Evolutionary conservation across 495 filamentous ascomycete genomes (phyloP), one percentile per base, ranked within the genome.

Genomic region (Aspergillus baeticus): DNA sequence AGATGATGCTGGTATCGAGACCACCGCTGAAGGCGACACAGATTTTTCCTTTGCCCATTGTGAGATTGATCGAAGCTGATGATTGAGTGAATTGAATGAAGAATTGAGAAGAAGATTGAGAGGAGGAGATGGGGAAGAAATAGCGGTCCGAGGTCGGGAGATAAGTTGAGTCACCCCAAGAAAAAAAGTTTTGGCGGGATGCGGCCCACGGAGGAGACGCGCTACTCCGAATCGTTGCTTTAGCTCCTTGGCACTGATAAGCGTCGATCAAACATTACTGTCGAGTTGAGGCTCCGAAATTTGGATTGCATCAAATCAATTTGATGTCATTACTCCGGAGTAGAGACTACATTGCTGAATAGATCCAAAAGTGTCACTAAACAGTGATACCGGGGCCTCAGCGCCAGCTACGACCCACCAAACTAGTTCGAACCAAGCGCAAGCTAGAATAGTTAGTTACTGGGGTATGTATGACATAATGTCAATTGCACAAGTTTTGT

Each of bases 1-100:
- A 72, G 67, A 85, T 84, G 62, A 80, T 82, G 67, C 78, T 82
- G 65, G 87, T 90, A 67, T 88, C 86, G 47, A 90, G 79, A 56
- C 87, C 86, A 67, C 70, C 70, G 53, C 68, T 70, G 68, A 70
- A 72, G 57, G 69, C 69, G 38, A 72, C 59, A 53, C 69, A 72
- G 65, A 72, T 68, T 67, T 72, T 48, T 65, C 52, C 44, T 48
- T 61, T 47, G 34, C 33, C 47, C 37, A 57, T 61, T 57, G 31
- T 58, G 60, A 63, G 44, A 61, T 55, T 54, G 31, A n/a, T 29
- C 41, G 31, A 35, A 21, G 43, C 45, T 23, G 48, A 22, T 7
- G 15, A 36, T 50, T 51, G 48, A 18, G 36, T 51, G 36, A 54
- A 50, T 50, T 42, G 15, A 43, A 43, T 43, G 41, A 41, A 50